These are phyloP conservation scores for Yamadazyma laniorum DNA, from an alignment of 805 yeast genomes.

Conservation along the genomic window DNA sequence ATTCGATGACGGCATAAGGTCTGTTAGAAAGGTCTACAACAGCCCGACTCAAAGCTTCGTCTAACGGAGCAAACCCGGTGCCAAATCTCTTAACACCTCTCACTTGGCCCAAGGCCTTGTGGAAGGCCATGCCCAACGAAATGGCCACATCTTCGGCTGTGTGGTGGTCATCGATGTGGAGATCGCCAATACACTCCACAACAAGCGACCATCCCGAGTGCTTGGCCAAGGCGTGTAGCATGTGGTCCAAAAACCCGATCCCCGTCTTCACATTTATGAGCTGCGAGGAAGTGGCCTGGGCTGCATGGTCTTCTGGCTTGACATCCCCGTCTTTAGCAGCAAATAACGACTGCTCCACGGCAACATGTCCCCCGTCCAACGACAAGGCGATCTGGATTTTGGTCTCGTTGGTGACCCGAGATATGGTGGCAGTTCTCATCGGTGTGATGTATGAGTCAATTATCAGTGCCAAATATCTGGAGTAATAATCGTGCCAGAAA, in stretches of 20 bases:
- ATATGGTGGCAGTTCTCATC: constrained; percentile 44
- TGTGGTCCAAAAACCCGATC: constrained; percentile 92
- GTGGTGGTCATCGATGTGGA: constrained; percentile 97
- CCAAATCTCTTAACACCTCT: constrained; percentile 94
- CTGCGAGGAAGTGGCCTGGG: constrained; percentile 70
- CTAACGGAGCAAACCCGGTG: constrained; percentile 89
- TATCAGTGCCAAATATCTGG: too few species aligned
- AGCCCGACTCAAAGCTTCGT: constrained; percentile 92
- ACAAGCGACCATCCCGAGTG: constrained; percentile 95
- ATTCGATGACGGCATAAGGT: constrained; percentile 86
- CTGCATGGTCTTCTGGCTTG: constrained; percentile 48
- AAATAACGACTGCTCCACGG: constrained; percentile 60
- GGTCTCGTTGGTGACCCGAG: constrained; percentile 87
- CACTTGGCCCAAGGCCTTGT: constrained; percentile 83
- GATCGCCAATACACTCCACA: constrained; percentile 88
- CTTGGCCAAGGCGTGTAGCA: constrained; percentile 95
- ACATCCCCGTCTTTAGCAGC: constrained; percentile 19
- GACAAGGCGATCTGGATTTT: constrained; percentile 82
- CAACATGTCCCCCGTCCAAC: constrained; percentile 81
- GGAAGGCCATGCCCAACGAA: constrained; percentile 86
- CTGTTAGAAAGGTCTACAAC: constrained; percentile 95
- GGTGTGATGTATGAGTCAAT: neutral
- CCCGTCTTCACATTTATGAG: constrained; percentile 83
- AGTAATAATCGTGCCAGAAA: too few species aligned
- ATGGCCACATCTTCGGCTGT: constrained; percentile 95